Evolutionary conservation across 2,329 filamentous ascomycete genomes (phyloP).

Genomic region (Lecanicillium sp.): DNA sequence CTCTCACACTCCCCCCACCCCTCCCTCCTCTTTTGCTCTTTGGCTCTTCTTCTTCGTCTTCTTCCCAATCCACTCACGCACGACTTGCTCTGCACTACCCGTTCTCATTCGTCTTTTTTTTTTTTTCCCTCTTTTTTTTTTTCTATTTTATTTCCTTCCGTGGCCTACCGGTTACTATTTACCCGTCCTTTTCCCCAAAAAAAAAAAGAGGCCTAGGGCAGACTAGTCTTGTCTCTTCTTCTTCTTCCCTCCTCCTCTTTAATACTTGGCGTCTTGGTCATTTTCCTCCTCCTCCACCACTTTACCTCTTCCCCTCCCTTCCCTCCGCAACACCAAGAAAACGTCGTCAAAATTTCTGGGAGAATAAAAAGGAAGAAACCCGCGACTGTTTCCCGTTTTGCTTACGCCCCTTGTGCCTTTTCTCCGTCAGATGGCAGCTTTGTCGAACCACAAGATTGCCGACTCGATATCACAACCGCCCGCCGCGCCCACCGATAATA

Average conservation of each 20-base stretch:
- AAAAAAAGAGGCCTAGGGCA: conserved; percentile 2
- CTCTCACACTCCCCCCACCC: conserved; percentile 1
- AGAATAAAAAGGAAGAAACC: too few species aligned
- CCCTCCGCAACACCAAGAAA: neutral
- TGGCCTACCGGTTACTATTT: conserved; percentile 4
- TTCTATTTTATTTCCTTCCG: too few species aligned
- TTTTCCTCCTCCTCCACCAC: neutral
- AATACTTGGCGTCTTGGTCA: neutral
- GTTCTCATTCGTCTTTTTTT: conserved; percentile 12
- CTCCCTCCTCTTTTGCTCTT: neutral
- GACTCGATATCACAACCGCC: conserved; percentile 21
- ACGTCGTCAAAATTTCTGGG: too few species aligned
- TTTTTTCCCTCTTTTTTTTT: too few species aligned
- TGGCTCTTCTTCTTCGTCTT: too few species aligned
- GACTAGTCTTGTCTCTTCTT: conserved; percentile 7
- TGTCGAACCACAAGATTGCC: conserved; percentile 28
- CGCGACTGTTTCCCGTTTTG: neutral
- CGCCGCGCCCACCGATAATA: too few species aligned
- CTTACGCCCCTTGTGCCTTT: conserved; percentile 25
- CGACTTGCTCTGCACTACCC: conserved; percentile 9
- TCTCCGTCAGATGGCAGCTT: conserved; percentile 41
- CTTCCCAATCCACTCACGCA: conserved; percentile 1
- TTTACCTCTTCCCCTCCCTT: neutral
- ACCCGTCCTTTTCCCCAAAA: conserved; percentile 3
- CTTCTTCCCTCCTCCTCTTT: neutral